phyloP scores from a whole-genome alignment of 2,329 filamentous ascomycete genomes.

The Trichoderma sp. region DNA sequence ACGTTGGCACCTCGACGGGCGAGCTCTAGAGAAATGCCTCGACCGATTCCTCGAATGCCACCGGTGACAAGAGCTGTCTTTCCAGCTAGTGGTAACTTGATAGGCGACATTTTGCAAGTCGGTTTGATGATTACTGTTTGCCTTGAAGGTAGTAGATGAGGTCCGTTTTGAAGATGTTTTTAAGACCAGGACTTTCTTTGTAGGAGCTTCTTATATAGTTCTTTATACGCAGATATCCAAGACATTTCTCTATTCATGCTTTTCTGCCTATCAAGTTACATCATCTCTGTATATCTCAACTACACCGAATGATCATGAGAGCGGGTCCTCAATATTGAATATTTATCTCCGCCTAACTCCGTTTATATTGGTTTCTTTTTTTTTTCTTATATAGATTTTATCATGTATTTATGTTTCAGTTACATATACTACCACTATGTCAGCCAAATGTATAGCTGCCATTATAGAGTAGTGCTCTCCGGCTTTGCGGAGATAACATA shows the following conservation, averaged over 20 bases:
- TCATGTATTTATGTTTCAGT: neutral
- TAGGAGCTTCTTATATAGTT: neutral
- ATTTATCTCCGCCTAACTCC: neutral
- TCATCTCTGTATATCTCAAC: too few relatives aligned
- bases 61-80: constrained; percentile 16
- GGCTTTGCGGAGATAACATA: constrained; percentile 6
- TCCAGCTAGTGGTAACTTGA: neutral
- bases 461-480: neutral
- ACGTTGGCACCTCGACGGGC: constrained; percentile 14
- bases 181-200: neutral
- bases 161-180: neutral
- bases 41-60: constrained; percentile 10
- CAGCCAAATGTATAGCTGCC: too few relatives aligned
- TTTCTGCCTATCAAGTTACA: neutral
- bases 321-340: neutral
- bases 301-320: neutral
- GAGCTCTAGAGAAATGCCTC: constrained; percentile 14
- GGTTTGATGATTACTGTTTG: neutral
- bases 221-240: neutral
- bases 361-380: neutral
- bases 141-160: neutral
- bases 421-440: too few relatives aligned
- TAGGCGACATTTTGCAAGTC: neutral
- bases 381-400: neutral
- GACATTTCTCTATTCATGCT: neutral